Evolutionary conservation across 768 basidiomycete genomes (phyloP).

Genomic region (Asterophora lycoperdoides): DNA sequence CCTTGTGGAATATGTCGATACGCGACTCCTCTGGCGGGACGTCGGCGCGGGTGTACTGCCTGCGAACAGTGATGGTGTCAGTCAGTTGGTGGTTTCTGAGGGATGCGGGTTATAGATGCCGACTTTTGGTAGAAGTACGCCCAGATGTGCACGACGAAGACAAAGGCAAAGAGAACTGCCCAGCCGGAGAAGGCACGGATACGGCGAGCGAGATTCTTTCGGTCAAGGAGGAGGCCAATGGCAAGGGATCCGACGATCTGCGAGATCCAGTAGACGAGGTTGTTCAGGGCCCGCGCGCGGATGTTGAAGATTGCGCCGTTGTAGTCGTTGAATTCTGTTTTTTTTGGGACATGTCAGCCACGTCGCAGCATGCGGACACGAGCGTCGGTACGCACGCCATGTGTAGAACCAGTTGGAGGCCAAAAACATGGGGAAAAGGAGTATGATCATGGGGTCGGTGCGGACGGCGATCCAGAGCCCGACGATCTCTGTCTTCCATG

Average conservation of each 20-base stretch:
- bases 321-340: constrained; percentile 70
- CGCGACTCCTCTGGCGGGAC: constrained; percentile 34
- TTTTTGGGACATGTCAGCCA: too few species aligned
- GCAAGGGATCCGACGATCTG: constrained; percentile 73
- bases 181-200: constrained; percentile 70
- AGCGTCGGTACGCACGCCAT: constrained; percentile 63
- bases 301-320: constrained; percentile 79
- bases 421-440: constrained; percentile 85
- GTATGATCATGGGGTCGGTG: constrained; percentile 66
- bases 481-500: constrained; percentile 74
- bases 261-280: constrained; percentile 73
- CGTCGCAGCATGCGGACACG: neutral
- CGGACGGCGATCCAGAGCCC: constrained; percentile 64
- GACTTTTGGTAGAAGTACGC: constrained; percentile 73
- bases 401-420: constrained; percentile 85
- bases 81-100: neutral
- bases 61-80: constrained; percentile 2
- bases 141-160: constrained; percentile 72
- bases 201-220: constrained; percentile 50
- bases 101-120: constrained; percentile 14
- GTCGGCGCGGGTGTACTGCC: constrained; percentile 56
- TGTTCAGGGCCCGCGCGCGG: constrained; percentile 72
- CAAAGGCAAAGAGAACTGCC: constrained; percentile 55
- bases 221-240: constrained; percentile 69
- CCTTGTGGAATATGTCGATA: constrained; percentile 55